Base-by-base conservation (phyloP, 805 yeast genomes). In the Wickerhamomyces rabaulensis region DNA sequence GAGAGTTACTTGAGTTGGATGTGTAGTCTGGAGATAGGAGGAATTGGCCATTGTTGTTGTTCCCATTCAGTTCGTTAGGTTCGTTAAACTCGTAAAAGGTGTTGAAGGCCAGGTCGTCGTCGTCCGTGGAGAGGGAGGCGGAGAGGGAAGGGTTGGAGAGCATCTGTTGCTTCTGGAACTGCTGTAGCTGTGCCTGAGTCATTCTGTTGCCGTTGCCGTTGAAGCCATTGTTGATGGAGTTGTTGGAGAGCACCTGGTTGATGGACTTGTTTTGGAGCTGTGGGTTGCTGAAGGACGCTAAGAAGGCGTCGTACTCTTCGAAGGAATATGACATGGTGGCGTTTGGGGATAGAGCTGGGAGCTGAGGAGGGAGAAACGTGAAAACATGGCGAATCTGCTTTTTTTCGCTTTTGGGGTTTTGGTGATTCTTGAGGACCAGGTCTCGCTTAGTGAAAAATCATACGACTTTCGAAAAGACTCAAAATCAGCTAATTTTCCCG, bases 251-350 rank as follows among this genome's bases (percentile, higher is more conserved):
- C 27, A 25, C 27, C 27, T 6, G 27, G 27, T 25, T 25, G 27
- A 9, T 25, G 27, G 27, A 9, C 13, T 25, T 25, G 27, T 25
- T 25, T n/a, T 17, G 22, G 12, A 12, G 23, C 6, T 36, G 17
- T 17, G 39, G n/a, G 19, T 36, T 36, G 38, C 50, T 52, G 37
- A 60, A 55, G 9, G 65, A 58, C 12, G 63, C 60, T 20, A 63
- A 49, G 38, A 63, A 59, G 35, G 62, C 57, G 40, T 62, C 67
- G 49, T 63, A 62, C 48, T 63, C 65, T 25, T 63, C 65, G 44
- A 63, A 61, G 0, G 62, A 52, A 49, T 61, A 55, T 1, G 64
- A 31, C 63, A 60, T 62, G 8, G 39, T 27, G 20, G 1, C 9
- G 2, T 16, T n/a, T 5, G 10, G 31, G 12, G 3, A 13, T 3